Percentiles rank a stretch among this genome's conserved stretches.
Conservation (phyloP, 352 stramenopile genomes). For the Phytophthora nicotianae region DNA sequence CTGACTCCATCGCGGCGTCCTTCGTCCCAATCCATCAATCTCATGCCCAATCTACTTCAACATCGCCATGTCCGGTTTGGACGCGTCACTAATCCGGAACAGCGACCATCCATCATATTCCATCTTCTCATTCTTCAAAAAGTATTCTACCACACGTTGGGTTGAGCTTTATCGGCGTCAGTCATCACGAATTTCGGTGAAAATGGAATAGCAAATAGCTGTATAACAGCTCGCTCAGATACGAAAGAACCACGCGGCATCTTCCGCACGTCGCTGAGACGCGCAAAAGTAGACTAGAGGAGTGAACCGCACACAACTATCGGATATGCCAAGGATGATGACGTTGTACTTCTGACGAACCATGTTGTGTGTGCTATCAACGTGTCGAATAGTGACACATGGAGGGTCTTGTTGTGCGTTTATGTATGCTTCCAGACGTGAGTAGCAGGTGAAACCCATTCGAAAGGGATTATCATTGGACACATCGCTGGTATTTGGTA, state of each 20-base stretch:
- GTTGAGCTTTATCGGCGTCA: constrained; percentile 8
- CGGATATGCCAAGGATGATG: constrained; percentile 6
- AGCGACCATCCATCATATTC: no score
- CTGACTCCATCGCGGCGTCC: no score
- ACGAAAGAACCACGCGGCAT: constrained; percentile 12
- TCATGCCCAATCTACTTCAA: no score
- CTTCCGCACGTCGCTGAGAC: constrained; percentile 5
- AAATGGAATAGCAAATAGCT: constrained; percentile 2
- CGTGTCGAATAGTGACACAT: constrained; percentile 5
- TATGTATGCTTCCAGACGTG: not conserved
- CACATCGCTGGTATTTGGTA: constrained; percentile 1
- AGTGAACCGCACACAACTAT: constrained; percentile 7
- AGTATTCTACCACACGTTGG: constrained; percentile 11
- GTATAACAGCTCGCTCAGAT: constrained; percentile 2
- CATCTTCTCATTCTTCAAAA: no score
- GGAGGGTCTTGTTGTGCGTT: not conserved
- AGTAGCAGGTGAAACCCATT: not conserved
- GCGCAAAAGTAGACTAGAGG: constrained; percentile 10
- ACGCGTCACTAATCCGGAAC: no score
- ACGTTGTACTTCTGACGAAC: constrained; percentile 5
- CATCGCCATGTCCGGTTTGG: no score
- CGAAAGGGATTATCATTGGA: not conserved
- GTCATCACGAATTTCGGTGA: constrained; percentile 6
- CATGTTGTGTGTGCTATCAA: constrained; percentile 16
- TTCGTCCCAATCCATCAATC: no score